phyloP scores from a whole-genome alignment of 176 grass and related monocot genomes.

The Oryza glumipatula region DNA sequence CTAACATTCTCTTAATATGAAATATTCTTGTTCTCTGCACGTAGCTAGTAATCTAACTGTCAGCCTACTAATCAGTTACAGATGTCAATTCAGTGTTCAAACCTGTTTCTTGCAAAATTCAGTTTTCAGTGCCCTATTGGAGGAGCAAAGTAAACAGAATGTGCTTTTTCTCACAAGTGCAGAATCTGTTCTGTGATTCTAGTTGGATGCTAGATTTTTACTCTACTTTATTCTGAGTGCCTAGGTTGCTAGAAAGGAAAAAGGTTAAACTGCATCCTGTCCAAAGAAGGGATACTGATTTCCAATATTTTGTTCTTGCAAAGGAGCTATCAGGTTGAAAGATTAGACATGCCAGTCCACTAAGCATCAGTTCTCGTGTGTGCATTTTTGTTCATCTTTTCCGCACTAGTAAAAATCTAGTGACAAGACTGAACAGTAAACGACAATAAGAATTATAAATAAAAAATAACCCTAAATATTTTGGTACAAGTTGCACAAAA shows the following conservation, averaged over 20 bases:
- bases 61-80: slow-evolving; percentile 10
- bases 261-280: neutral
- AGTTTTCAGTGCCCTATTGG: neutral
- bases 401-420: too few relatives aligned
- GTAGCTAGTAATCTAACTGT: neutral
- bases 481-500: too few relatives aligned
- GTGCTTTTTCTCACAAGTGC: slow-evolving; percentile 11
- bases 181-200: slow-evolving; percentile 38
- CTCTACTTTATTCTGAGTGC: slow-evolving; percentile 20
- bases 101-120: neutral
- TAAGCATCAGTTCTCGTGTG: neutral
- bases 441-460: too few relatives aligned
- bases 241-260: neutral
- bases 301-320: slow-evolving; percentile 35
- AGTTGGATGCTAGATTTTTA: slow-evolving; percentile 38
- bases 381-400: neutral
- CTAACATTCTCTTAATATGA: slow-evolving; percentile 25
- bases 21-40: slow-evolving; percentile 21
- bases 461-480: too few relatives aligned
- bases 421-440: too few relatives aligned
- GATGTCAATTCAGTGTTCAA: neutral
- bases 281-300: slow-evolving; percentile 16
- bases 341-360: neutral
- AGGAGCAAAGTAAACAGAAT: neutral
- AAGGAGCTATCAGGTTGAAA: neutral